Percentiles rank a stretch among this genome's conserved stretches.
phyloP scores from a whole-genome alignment of 306 rosid species.

The Oxytropis ochrocephala region DNA sequence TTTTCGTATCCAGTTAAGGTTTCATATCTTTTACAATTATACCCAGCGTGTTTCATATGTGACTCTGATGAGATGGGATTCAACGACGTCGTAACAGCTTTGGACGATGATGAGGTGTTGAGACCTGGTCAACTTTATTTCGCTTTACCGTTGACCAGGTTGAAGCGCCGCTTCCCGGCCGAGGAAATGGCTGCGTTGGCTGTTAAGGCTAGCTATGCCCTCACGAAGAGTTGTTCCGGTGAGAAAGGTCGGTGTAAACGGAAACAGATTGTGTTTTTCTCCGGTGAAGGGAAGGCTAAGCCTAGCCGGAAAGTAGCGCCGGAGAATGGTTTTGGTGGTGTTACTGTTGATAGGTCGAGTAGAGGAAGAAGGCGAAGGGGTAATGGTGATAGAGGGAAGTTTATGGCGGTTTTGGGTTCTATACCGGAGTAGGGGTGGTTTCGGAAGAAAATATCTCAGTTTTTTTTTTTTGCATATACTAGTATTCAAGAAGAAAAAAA shows the following conservation, averaged over 20 bases:
- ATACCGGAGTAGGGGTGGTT: constrained; percentile 61
- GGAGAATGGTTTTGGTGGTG: background rate
- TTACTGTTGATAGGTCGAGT: background rate
- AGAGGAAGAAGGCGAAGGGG: constrained; percentile 20
- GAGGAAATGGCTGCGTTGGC: constrained; percentile 91
- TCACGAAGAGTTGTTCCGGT: constrained; percentile 33
- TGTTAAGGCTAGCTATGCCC: constrained; percentile 60
- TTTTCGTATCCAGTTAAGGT: constrained; percentile 60
- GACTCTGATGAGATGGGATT: constrained; percentile 83
- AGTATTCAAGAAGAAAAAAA: background rate
- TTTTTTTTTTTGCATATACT: background rate
- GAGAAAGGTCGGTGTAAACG: constrained; percentile 33
- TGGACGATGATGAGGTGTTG: constrained; percentile 50
- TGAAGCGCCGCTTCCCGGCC: constrained; percentile 37
- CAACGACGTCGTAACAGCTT: constrained; percentile 50
- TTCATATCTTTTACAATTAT: constrained; percentile 49
- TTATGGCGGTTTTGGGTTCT: constrained; percentile 35
- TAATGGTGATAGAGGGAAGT: constrained; percentile 20
- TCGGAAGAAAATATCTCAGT: constrained; percentile 11
- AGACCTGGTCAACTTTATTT: constrained; percentile 81
- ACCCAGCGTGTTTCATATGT: constrained; percentile 62
- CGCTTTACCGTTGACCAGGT: constrained; percentile 52
- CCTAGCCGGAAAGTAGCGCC: constrained; percentile 14
- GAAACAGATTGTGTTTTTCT: constrained; percentile 8
- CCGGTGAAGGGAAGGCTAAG: constrained; percentile 27